Evolutionary conservation across 2,329 filamentous ascomycete genomes (phyloP), one percentile per base, ranked within the genome.

Genomic region (Madurella mycetomatis): DNA sequence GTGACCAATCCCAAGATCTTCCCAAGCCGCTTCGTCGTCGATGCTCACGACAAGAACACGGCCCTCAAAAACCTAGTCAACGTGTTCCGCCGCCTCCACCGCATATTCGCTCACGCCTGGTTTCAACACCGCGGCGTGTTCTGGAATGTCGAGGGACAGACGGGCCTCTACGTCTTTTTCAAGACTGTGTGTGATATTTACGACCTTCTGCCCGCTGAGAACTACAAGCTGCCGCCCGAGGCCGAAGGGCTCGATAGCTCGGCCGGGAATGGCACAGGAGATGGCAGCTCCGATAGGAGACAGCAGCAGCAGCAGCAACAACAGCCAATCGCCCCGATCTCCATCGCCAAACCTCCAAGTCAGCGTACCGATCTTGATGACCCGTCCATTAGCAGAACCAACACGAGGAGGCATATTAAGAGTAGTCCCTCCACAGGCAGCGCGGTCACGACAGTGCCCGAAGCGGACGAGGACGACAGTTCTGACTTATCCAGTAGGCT

Each of bases 81-180:
- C 69, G 92, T 99, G 53, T 97, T 99, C 72, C 83, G 94, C 53
- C 83, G 94, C 13, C 82, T 97, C 47, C 95, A 99, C 71, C 84
- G 94, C 56, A 97, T 99, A 72, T 99, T 97, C 68, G 94, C 94
- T 45, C 94, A 99, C 69, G 94, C 94, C 8, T 99, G 94, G 94
- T 99, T 96, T 70, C 91, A 96, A 73, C 94, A 99, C 70, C 84
- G 92, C 44, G 87, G 88, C 52, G 90, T 96, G 50, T 99, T 97
- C 70, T 97, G 92, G 91, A 85, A 88, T 41, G 87, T 97, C 1
- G 94, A 99, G 73, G 83, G 83, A 9, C 84, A 91, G 68, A 90
- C 90, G n/a, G 94, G 94, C 0, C 75, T 99, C 11, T 99, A 99
- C 69, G 83, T 95, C 54, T 87, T 99, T 66, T 99, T 97, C 79